phyloP scores from a whole-genome alignment of 768 basidiomycete species.

The Ramaria sp. region DNA sequence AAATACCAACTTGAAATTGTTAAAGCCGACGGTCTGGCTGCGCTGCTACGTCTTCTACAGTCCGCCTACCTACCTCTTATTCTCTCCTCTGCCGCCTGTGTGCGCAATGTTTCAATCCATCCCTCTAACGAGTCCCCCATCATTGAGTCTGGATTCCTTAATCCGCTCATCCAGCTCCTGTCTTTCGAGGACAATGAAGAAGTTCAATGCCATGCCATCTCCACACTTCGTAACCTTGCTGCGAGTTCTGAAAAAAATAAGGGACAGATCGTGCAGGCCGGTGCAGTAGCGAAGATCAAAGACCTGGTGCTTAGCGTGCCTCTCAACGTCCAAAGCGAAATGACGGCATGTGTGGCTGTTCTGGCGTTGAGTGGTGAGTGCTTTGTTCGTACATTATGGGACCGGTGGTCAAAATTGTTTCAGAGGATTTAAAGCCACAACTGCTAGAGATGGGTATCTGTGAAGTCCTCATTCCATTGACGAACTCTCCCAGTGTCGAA shows the following conservation, averaged over 20 bases:
- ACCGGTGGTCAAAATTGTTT: not conserved
- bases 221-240: conserved; percentile 90
- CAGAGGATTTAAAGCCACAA: conserved; percentile 95
- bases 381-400: not conserved
- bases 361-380: conserved; percentile 83
- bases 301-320: conserved; percentile 92
- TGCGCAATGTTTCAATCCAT: conserved; percentile 98
- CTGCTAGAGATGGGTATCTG: conserved; percentile 97
- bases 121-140: conserved; percentile 98
- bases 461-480: conserved; percentile 93
- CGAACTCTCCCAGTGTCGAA: conserved; percentile 92
- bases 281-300: conserved; percentile 93
- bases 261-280: conserved; percentile 93
- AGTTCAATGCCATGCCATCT: conserved; percentile 98
- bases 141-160: conserved; percentile 95
- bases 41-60: conserved; percentile 87
- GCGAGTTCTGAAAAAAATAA: conserved; percentile 98
- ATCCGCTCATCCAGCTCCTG: conserved; percentile 89
- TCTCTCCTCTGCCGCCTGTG: conserved; percentile 95
- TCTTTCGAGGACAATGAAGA: conserved; percentile 99
- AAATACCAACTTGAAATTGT: conserved; percentile 99
- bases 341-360: conserved; percentile 98
- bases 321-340: conserved; percentile 95
- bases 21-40: conserved; percentile 84
- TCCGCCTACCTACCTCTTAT: conserved; percentile 97